Evolutionary conservation across 1,139 yeast genomes (phyloP).

Genomic region (Eremothecium coryli): DNA sequence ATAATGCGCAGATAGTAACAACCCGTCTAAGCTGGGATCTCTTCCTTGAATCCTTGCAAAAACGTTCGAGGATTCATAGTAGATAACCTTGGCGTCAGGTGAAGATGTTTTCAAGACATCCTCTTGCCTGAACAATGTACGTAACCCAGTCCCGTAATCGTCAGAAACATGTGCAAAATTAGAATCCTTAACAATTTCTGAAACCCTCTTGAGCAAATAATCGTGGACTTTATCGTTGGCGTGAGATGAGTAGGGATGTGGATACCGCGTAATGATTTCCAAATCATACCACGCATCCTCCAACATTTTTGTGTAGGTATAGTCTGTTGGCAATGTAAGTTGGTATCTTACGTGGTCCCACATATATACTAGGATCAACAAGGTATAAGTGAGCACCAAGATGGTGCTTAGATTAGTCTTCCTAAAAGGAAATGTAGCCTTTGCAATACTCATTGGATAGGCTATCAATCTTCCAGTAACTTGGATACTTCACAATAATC

Average conservation of each 20-base stretch:
- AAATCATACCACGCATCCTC: constrained; percentile 58
- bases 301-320: constrained; percentile 32
- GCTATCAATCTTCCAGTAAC: not conserved
- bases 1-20: constrained; percentile 74
- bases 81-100: constrained; percentile 41
- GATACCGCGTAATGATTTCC: constrained; percentile 52
- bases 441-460: not conserved
- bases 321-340: constrained; percentile 13
- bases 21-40: constrained; percentile 48
- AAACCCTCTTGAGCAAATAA: constrained; percentile 44
- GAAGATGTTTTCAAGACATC: constrained; percentile 38
- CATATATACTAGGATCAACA: constrained; percentile 15
- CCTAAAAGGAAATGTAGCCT: constrained; percentile 22
- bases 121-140: constrained; percentile 39
- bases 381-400: constrained; percentile 17
- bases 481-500: not conserved
- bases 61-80: constrained; percentile 73
- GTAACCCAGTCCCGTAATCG: constrained; percentile 43
- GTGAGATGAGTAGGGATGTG: constrained; percentile 71
- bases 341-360: constrained; percentile 16
- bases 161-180: constrained; percentile 34
- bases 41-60: constrained; percentile 64
- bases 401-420: constrained; percentile 26
- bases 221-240: constrained; percentile 72
- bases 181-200: constrained; percentile 22